These are phyloP conservation scores for Colletotrichum euphorbiae DNA, from an alignment of 2,329 filamentous ascomycete species.

Conservation along the genomic window DNA sequence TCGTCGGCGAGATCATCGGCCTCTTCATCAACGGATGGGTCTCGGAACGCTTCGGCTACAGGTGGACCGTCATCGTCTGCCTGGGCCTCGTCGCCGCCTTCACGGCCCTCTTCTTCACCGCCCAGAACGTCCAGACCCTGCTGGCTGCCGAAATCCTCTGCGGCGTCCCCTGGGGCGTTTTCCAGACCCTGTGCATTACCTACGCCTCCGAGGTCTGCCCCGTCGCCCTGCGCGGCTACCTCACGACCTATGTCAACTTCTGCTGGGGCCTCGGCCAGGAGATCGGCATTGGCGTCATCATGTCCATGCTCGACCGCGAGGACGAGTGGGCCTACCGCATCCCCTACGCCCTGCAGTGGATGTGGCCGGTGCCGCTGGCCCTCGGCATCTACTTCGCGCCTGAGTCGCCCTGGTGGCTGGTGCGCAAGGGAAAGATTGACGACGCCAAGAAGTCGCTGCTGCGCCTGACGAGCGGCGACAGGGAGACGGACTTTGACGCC, in stretches of 20 bases:
- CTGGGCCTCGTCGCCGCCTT: conserved; percentile 66
- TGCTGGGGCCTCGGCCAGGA: conserved; percentile 78
- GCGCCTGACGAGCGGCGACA: conserved; percentile 71
- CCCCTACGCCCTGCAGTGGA: conserved; percentile 81
- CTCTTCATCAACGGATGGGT: conserved; percentile 74
- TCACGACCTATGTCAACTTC: conserved; percentile 81
- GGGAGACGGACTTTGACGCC: conserved; percentile 79
- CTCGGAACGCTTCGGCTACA: conserved; percentile 75
- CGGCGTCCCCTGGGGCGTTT: conserved; percentile 72
- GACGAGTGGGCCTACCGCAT: conserved; percentile 79
- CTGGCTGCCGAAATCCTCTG: conserved; percentile 72
- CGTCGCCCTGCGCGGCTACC: conserved; percentile 75
- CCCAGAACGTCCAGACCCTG: conserved; percentile 67
- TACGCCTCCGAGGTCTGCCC: conserved; percentile 81
- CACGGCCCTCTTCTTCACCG: conserved; percentile 74
- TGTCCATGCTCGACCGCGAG: conserved; percentile 71
- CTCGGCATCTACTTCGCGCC: conserved; percentile 76
- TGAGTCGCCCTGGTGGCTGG: conserved; percentile 82
- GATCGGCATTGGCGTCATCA: conserved; percentile 79
- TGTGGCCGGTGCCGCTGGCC: conserved; percentile 77
- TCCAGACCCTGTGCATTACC: conserved; percentile 69
- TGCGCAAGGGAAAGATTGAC: conserved; percentile 71
- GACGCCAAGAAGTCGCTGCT: conserved; percentile 75
- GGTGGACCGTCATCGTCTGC: conserved; percentile 71
- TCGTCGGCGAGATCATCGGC: conserved; percentile 74